Base-by-base conservation (phyloP, 139 green algal species). In the Chlorella sorokiniana region DNA sequence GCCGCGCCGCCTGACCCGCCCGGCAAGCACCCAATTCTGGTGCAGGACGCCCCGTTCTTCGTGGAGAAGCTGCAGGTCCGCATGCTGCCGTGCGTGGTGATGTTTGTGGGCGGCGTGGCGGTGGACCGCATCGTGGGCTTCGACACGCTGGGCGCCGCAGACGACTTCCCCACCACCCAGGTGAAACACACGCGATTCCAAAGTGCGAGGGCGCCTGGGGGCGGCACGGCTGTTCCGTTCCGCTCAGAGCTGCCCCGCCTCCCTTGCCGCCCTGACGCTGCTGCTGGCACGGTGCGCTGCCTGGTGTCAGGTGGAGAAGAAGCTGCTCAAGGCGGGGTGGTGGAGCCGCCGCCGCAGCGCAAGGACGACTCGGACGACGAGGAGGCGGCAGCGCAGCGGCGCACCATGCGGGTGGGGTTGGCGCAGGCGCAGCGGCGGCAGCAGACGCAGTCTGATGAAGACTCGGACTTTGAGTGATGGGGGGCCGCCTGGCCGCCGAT, bases 11-110 rank as follows among this genome's bases (percentile, higher is more conserved):
- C 56, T 16, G 16, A 59, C 22, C 56, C 56, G 18, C 56, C 56
- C 56, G 18, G 56, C 48, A 16, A 25, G 16, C 3, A 16, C 11
- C 33, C 31, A 33, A 23, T 27, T 23, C 22, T 5, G 8, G 0
- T 37, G 73, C 89, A 96, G 91, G 91, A 97, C 65, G 86, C 91
- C 0, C 94, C 96, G 1, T 99, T 98, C 83, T 98, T 99, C 86
- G 95, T 94, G 20, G 90, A 94, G 29, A 99, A 99, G 89, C 91
- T 99, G 1, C 86, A 96, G 76, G 68, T 98, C 45, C 88, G 94
- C 79, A 88, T 96, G 88, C 89, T 99, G 64, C 96, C 96, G 9
- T 96, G 90, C 61, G 72, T 98, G 16, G 83, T 98, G 27, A 83
- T 92, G 44, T 98, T 99, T 78, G 79, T 83, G 10, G 81, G 92